A percentile compares a stretch with the other conserved stretches of the same genome.
phyloP scores from a whole-genome alignment of 352 stramenopile species.

The Aphanomyces stellatus region DNA sequence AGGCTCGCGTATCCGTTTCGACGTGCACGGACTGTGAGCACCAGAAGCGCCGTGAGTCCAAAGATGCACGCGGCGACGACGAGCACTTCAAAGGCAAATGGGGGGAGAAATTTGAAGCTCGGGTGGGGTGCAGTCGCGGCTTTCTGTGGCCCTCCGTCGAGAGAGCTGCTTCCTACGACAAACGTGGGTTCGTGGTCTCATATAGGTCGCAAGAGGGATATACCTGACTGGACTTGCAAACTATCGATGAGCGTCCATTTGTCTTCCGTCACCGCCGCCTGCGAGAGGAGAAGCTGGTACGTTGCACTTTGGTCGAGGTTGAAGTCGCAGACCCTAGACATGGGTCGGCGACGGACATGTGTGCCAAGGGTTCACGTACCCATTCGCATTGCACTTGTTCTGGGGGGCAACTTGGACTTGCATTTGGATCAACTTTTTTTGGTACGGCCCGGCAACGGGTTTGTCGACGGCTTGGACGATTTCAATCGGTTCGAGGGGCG shows the following conservation, averaged over 20 bases:
- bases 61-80: conserved; percentile 14
- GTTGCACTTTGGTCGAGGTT: conserved; percentile 8
- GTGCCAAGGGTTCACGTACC: too few species aligned
- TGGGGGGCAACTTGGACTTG: conserved; percentile 8
- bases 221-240: conserved; percentile 13
- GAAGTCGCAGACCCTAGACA: background rate
- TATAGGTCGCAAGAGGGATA: too few species aligned
- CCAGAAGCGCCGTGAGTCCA: background rate
- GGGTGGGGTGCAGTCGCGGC: background rate
- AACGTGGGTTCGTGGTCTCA: too few species aligned
- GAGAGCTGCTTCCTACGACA: too few species aligned
- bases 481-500: background rate
- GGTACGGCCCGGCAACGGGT: conserved; percentile 4
- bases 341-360: too few species aligned
- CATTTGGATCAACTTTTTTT: conserved; percentile 10
- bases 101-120: background rate
- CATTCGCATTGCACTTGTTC: background rate
- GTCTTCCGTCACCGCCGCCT: background rate
- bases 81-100: conserved; percentile 1
- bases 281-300: conserved; percentile 6
- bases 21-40: conserved; percentile 4
- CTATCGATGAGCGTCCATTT: conserved; percentile 16
- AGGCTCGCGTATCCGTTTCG: conserved; percentile 1
- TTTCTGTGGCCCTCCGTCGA: background rate
- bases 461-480: conserved; percentile 11